phyloP scores from a whole-genome alignment of 148 eudicot genomes.

The Hydrangea macrophylla region DNA sequence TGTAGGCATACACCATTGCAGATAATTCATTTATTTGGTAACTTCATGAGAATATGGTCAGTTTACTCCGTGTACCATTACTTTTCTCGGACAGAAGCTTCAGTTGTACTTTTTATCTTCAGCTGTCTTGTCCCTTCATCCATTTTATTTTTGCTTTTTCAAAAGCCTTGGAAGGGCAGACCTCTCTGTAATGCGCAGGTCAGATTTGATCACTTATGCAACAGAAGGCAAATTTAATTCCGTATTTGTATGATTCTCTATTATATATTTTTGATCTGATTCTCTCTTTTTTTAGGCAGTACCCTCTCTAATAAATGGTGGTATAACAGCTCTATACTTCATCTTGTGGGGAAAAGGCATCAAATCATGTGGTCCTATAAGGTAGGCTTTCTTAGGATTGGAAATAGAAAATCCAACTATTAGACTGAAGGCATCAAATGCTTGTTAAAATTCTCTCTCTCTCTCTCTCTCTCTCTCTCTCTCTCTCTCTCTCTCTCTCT shows the following conservation, averaged over 20 bases:
- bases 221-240: no score
- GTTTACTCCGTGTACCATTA: slow-evolving; percentile 66
- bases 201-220: slow-evolving; percentile 14
- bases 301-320: no score
- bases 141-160: slow-evolving; percentile 45
- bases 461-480: no score
- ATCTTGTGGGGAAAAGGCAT: no score
- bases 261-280: no score
- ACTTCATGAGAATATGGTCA: slow-evolving; percentile 82
- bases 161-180: slow-evolving; percentile 82
- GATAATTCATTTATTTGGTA: slow-evolving; percentile 58
- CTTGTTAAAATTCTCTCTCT: no score
- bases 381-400: no score
- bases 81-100: slow-evolving; percentile 53
- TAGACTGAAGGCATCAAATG: no score
- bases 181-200: slow-evolving; percentile 78
- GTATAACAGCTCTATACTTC: slow-evolving; percentile 67
- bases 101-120: slow-evolving; percentile 67
- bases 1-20: slow-evolving; percentile 64
- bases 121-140: slow-evolving; percentile 69
- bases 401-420: no score
- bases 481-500: no score
- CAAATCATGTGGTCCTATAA: slow-evolving; percentile 75
- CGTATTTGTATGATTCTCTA: no score
- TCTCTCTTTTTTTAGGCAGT: slow-evolving; percentile 53